These are phyloP conservation scores for Coniochaeta ligniaria DNA, from an alignment of 2,329 filamentous ascomycete species.

Conservation along the genomic window DNA sequence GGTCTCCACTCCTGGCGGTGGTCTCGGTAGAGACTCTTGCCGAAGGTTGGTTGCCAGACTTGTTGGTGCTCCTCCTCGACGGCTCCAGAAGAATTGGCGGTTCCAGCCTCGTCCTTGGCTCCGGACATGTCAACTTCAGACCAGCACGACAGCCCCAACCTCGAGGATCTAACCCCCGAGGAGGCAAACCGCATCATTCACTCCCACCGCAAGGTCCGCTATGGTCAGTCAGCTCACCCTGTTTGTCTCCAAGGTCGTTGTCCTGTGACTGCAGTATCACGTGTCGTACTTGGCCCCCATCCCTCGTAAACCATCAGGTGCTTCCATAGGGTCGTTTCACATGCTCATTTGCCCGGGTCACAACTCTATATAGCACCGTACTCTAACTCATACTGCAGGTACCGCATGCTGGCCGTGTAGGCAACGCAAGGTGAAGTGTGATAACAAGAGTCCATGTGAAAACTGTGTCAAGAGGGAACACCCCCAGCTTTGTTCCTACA, in stretches of 20 bases:
- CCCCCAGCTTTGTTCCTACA: constrained; percentile 58
- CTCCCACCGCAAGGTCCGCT: constrained; percentile 61
- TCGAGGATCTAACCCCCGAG: constrained; percentile 55
- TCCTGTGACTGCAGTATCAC: not conserved
- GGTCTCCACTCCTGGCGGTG: not conserved
- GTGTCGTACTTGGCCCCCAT: not conserved
- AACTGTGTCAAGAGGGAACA: constrained; percentile 63
- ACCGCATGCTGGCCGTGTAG: constrained; percentile 62
- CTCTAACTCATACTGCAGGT: constrained; percentile 27
- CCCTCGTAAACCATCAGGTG: not conserved
- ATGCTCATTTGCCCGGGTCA: not conserved
- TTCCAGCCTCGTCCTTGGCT: not conserved
- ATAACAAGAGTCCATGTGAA: constrained; percentile 62
- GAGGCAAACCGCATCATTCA: constrained; percentile 63
- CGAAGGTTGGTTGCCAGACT: not conserved
- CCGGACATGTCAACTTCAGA: constrained; percentile 29
- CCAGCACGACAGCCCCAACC: constrained; percentile 33
- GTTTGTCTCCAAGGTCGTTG: not conserved
- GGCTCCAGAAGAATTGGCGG: not conserved
- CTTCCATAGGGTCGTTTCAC: not conserved
- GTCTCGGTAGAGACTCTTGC: not conserved
- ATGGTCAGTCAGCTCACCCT: constrained; percentile 41
- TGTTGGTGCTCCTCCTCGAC: not conserved
- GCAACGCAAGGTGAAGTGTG: constrained; percentile 62
- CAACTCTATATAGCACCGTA: not conserved